Percentiles rank a stretch among this genome's conserved stretches.
phyloP scores from a whole-genome alignment of 768 basidiomycete species.

The Kwoniella heveanensis region DNA sequence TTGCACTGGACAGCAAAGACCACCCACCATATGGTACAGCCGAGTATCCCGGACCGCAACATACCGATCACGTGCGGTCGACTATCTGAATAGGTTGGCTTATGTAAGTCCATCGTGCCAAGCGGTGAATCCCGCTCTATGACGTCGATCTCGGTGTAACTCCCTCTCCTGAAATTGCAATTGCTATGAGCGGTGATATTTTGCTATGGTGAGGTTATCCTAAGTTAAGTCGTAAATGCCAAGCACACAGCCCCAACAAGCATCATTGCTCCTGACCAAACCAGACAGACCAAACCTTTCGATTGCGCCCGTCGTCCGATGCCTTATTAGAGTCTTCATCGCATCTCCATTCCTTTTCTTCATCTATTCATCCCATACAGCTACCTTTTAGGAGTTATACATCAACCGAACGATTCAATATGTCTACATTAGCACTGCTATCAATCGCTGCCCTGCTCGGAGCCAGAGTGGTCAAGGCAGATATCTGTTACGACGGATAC shows the following conservation, averaged over 20 bases:
- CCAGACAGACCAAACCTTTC: no score
- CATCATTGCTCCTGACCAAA: background rate
- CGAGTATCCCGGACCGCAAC: background rate
- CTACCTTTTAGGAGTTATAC: no score
- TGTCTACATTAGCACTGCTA: constrained; percentile 8
- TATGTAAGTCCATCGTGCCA: no score
- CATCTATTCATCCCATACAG: no score
- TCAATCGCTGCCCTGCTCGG: constrained; percentile 9
- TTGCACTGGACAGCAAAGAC: no score
- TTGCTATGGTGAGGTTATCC: background rate
- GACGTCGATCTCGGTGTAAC: background rate
- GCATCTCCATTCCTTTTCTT: background rate
- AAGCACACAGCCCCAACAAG: constrained; percentile 1
- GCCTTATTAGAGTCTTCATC: no score
- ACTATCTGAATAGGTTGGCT: no score
- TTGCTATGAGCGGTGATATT: background rate
- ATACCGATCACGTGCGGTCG: no score
- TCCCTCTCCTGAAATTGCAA: background rate
- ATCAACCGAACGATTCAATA: background rate
- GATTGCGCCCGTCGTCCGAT: no score
- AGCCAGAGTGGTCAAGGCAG: constrained; percentile 8
- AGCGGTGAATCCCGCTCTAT: background rate
- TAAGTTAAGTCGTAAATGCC: background rate
- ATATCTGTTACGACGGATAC: constrained; percentile 19
- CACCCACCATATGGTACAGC: no score